A percentile compares a stretch with the other conserved stretches of the same genome.
Evolutionary conservation across 1,139 yeast species (phyloP).

Genomic region (Saccharomyces hybrid): DNA sequence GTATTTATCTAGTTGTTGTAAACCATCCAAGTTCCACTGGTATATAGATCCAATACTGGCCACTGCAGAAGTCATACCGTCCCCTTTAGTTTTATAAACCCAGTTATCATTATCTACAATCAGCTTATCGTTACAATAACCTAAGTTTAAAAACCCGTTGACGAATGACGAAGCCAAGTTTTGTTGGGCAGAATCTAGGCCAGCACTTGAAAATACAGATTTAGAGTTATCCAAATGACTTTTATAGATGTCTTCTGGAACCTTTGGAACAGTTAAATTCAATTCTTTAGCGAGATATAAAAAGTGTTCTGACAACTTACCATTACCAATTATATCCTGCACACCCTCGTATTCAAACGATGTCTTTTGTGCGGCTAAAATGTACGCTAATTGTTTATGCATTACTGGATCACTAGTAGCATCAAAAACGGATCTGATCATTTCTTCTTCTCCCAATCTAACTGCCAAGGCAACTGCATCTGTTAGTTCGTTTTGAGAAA

Average conservation of each 20-base stretch:
- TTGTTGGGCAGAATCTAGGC: slow-evolving; percentile 91
- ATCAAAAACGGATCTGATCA: slow-evolving; percentile 72
- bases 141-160: slow-evolving; percentile 84
- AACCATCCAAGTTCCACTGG: slow-evolving; percentile 92
- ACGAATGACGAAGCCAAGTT: slow-evolving; percentile 94
- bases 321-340: slow-evolving; percentile 80
- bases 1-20: slow-evolving; percentile 83
- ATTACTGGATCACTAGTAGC: slow-evolving; percentile 62
- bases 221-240: slow-evolving; percentile 75
- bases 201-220: slow-evolving; percentile 41
- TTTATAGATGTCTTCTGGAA: slow-evolving; percentile 92
- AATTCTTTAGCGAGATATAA: slow-evolving; percentile 76
- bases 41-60: slow-evolving; percentile 87
- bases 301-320: slow-evolving; percentile 71
- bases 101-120: slow-evolving; percentile 73
- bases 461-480: slow-evolving; percentile 89
- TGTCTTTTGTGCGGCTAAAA: slow-evolving; percentile 80
- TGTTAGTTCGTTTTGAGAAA: slow-evolving; percentile 71
- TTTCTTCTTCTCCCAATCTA: slow-evolving; percentile 72
- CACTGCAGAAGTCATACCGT: slow-evolving; percentile 90
- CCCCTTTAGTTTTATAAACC: slow-evolving; percentile 88
- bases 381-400: slow-evolving; percentile 87
- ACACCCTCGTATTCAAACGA: slow-evolving; percentile 74
- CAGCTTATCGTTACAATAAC: slow-evolving; percentile 80
- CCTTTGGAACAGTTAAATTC: slow-evolving; percentile 80